Percentiles rank a stretch among this genome's conserved stretches.
Conservation (phyloP, 768 basidiomycete genomes). For the Collybiopsis confluens region DNA sequence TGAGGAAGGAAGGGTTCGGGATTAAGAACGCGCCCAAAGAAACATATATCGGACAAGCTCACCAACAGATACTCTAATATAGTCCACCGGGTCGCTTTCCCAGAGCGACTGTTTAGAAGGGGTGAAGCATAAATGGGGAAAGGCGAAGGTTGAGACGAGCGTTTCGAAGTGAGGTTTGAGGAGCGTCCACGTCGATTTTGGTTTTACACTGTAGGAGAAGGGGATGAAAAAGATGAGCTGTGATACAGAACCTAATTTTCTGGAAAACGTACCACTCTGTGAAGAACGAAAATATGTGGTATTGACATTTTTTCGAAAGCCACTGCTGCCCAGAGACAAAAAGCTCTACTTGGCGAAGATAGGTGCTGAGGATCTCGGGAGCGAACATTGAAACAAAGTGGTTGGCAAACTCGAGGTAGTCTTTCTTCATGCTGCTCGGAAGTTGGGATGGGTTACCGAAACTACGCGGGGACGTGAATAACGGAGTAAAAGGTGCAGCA, state of each 20-base stretch:
- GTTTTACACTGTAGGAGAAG: slow-evolving; percentile 76
- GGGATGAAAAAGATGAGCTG: no score
- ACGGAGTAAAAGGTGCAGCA: neutral
- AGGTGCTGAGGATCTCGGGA: slow-evolving; percentile 82
- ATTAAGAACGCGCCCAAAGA: no score
- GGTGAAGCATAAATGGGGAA: slow-evolving; percentile 84
- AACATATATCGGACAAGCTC: slow-evolving; percentile 17
- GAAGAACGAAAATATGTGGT: slow-evolving; percentile 81
- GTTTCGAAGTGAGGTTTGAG: slow-evolving; percentile 82
- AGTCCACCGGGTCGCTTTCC: slow-evolving; percentile 82
- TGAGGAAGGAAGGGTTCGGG: neutral
- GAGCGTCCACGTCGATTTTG: slow-evolving; percentile 85
- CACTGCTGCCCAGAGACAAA: slow-evolving; percentile 71
- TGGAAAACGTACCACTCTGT: slow-evolving; percentile 68
- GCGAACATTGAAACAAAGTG: slow-evolving; percentile 78
- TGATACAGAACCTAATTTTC: neutral
- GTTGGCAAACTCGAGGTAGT: slow-evolving; percentile 68
- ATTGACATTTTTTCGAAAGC: slow-evolving; percentile 81
- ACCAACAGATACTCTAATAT: slow-evolving; percentile 75
- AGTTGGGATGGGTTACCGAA: slow-evolving; percentile 89
- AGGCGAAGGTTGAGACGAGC: slow-evolving; percentile 77
- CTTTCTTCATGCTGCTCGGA: slow-evolving; percentile 62
- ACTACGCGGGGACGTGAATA: slow-evolving; percentile 26
- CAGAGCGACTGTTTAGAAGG: slow-evolving; percentile 63
- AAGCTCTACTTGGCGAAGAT: slow-evolving; percentile 67